These are phyloP conservation scores for Fraxinus xanthoxyloides DNA, from an alignment of 305 asterid genomes.

Conservation along the genomic window DNA sequence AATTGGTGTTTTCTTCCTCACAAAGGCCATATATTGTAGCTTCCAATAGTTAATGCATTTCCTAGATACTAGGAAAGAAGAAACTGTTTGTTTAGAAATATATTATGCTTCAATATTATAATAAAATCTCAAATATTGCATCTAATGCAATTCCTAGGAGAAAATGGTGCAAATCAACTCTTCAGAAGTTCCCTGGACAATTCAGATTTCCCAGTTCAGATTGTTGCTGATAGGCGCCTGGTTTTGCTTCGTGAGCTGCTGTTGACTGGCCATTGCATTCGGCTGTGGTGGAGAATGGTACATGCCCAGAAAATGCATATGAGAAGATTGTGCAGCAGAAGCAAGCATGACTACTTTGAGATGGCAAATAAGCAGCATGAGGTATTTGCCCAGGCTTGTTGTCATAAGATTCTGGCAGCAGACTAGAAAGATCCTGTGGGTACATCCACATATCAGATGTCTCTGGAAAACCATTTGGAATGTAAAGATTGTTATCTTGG, in stretches of 20 bases:
- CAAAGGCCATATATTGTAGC: background rate
- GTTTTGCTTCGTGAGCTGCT: background rate
- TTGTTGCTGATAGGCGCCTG: background rate
- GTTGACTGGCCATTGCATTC: background rate
- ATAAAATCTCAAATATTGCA: slow-evolving; percentile 33
- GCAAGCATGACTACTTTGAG: background rate
- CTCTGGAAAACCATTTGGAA: slow-evolving; percentile 81
- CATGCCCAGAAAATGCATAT: background rate
- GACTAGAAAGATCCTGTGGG: slow-evolving; percentile 58
- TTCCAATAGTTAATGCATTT: background rate
- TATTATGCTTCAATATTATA: slow-evolving; percentile 28
- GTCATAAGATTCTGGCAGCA: slow-evolving; percentile 75
- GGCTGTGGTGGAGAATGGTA: background rate
- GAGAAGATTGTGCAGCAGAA: background rate
- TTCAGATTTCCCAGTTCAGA: background rate
- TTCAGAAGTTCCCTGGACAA: slow-evolving; percentile 35
- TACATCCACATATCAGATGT: slow-evolving; percentile 74
- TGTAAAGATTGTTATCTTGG: slow-evolving; percentile 54
- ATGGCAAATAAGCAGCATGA: background rate
- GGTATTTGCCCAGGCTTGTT: slow-evolving; percentile 86
- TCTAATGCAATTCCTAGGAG: slow-evolving; percentile 18
- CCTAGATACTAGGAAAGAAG: background rate
- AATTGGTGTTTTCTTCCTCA: too few species aligned
- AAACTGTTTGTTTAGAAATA: too few species aligned
- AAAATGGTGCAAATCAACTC: background rate